phyloP scores from a whole-genome alignment of 129 eudicot genomes.

The Ambrosia artemisiifolia region DNA sequence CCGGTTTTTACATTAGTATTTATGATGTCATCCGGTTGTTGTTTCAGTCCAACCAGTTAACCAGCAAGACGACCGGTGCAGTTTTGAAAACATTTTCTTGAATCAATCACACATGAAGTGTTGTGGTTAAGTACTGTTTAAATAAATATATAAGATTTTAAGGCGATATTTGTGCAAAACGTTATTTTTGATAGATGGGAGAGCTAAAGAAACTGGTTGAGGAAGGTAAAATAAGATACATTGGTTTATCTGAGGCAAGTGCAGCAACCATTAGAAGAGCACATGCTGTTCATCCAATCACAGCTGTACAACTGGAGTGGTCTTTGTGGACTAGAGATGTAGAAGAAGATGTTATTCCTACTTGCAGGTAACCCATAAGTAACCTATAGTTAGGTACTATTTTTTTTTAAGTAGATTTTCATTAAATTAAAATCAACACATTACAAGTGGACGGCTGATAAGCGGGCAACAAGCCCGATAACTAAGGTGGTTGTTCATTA shows the following conservation, averaged over 20 bases:
- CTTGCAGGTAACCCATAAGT: slow-evolving; percentile 47
- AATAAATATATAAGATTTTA: neutral
- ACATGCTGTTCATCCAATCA: slow-evolving; percentile 62
- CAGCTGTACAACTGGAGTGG: slow-evolving; percentile 71
- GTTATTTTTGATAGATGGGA: slow-evolving; percentile 45
- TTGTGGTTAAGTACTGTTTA: neutral
- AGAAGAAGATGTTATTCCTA: slow-evolving; percentile 58
- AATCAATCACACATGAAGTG: too few relatives aligned
- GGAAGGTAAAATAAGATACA: slow-evolving; percentile 58
- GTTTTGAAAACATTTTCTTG: too few relatives aligned
- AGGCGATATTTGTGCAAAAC: neutral
- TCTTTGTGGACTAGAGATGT: slow-evolving; percentile 68
- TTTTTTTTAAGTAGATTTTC: too few relatives aligned
- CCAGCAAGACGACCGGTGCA: too few relatives aligned
- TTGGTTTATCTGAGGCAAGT: slow-evolving; percentile 63
- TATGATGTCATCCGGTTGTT: too few relatives aligned
- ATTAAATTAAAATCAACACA: too few relatives aligned
- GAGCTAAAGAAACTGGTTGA: slow-evolving; percentile 66
- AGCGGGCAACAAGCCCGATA: too few relatives aligned
- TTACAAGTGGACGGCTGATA: too few relatives aligned
- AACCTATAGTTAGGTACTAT: slow-evolving; percentile 4
- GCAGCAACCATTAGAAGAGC: slow-evolving; percentile 64
- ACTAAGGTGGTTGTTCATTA: too few relatives aligned
- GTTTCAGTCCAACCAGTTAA: too few relatives aligned
- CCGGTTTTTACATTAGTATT: too few relatives aligned